A percentile compares a stretch with the other conserved stretches of the same genome.
Evolutionary conservation across 2,329 filamentous ascomycete species (phyloP).

Genomic region (Xylariaceae sp.): DNA sequence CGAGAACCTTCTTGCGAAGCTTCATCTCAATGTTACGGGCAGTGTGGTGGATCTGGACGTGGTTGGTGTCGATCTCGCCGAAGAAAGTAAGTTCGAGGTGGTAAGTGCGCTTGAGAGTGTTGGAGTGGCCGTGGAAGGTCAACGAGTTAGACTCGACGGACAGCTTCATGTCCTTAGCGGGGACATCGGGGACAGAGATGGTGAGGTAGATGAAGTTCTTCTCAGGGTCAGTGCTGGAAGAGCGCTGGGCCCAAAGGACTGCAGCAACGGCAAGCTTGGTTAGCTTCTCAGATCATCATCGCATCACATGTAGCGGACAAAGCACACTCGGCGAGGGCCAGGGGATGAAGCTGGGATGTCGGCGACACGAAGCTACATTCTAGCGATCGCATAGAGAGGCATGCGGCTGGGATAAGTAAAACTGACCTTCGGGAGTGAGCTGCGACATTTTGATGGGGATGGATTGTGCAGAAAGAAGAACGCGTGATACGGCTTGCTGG

Average conservation of each 20-base stretch:
- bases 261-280: conserved; percentile 11
- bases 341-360: background rate
- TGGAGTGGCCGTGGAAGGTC: conserved; percentile 75
- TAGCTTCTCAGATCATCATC: conserved; percentile 5
- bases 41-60: conserved; percentile 84
- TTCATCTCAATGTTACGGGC: conserved; percentile 83
- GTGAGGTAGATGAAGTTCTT: conserved; percentile 96
- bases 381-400: conserved; percentile 7
- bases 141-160: conserved; percentile 74
- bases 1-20: conserved; percentile 93
- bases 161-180: conserved; percentile 69
- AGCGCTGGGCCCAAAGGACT: conserved; percentile 99
- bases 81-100: conserved; percentile 82
- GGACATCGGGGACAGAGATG: conserved; percentile 81
- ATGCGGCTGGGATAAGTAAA: conserved; percentile 3
- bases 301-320: background rate
- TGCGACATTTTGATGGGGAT: conserved; percentile 27
- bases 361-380: background rate
- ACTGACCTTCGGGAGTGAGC: conserved; percentile 38
- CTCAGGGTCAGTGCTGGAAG: conserved; percentile 67
- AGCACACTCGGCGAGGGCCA: background rate
- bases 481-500: background rate
- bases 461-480: background rate
- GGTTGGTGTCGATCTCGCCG: conserved; percentile 79
- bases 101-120: conserved; percentile 81